These are phyloP conservation scores for Kurtzmaniella quercitrusa DNA, from an alignment of 1,139 yeast genomes.

Conservation along the genomic window DNA sequence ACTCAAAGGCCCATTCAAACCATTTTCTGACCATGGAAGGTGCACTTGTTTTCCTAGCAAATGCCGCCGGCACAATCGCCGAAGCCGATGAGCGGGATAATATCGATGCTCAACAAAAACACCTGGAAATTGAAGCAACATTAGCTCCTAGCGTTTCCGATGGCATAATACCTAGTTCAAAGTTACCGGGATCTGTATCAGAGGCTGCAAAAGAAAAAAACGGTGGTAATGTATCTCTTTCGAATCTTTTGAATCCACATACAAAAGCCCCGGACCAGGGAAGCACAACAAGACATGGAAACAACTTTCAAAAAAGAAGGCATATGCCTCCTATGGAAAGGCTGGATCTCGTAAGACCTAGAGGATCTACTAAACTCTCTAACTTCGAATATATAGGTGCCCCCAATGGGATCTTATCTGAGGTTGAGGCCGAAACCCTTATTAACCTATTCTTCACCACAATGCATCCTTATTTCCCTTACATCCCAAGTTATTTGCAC, in stretches of 20 bases:
- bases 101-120: constrained; percentile 59
- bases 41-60: constrained; percentile 67
- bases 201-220: neutral
- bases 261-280: neutral
- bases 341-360: constrained; percentile 49
- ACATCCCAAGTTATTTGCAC: constrained; percentile 71
- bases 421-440: constrained; percentile 60
- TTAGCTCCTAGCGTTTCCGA: neutral
- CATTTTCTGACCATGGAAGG: constrained; percentile 55
- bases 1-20: neutral
- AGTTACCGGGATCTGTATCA: too few relatives aligned
- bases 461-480: constrained; percentile 89
- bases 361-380: constrained; percentile 47
- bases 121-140: constrained; percentile 39
- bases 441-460: constrained; percentile 67
- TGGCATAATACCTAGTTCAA: neutral
- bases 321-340: constrained; percentile 40
- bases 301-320: neutral
- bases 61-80: constrained; percentile 72
- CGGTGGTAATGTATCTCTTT: neutral
- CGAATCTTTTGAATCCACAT: constrained; percentile 2
- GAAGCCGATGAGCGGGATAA: constrained; percentile 63
- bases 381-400: constrained; percentile 66
- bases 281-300: neutral
- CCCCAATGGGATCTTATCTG: constrained; percentile 56